Evolutionary conservation across 306 rosid genomes (phyloP).

Genomic region (Vigna radiata): DNA sequence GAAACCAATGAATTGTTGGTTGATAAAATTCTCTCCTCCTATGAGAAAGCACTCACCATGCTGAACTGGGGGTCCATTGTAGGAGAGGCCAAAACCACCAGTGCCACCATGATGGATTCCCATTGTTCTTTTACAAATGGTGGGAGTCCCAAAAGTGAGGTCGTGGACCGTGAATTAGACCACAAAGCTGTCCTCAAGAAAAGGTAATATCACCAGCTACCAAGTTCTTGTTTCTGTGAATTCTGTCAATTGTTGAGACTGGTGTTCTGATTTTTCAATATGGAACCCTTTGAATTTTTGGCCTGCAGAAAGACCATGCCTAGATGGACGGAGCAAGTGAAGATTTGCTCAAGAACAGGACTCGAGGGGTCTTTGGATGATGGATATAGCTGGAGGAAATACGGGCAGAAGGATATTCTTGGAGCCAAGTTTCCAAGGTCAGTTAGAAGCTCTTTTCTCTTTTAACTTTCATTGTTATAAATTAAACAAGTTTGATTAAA

Average conservation of each 20-base stretch:
- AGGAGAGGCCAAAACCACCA: slow-evolving; percentile 39
- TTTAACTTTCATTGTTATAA: neutral
- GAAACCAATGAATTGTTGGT: slow-evolving; percentile 53
- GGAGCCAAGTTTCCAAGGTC: slow-evolving; percentile 82
- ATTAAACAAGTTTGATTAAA: slow-evolving; percentile 2
- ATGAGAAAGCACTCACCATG: slow-evolving; percentile 62
- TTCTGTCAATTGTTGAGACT: slow-evolving; percentile 1
- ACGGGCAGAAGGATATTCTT: slow-evolving; percentile 85
- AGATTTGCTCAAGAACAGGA: slow-evolving; percentile 55
- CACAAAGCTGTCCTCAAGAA: slow-evolving; percentile 61
- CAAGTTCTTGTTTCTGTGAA: slow-evolving; percentile 1
- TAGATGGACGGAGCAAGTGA: slow-evolving; percentile 68
- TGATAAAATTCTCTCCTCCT: slow-evolving; percentile 58
- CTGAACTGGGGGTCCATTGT: slow-evolving; percentile 39
- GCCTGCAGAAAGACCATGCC: slow-evolving; percentile 65
- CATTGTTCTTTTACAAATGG: slow-evolving; percentile 47
- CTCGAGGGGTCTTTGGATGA: slow-evolving; percentile 64
- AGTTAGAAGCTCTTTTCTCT: slow-evolving; percentile 29
- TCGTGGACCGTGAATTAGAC: slow-evolving; percentile 46
- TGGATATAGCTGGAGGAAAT: slow-evolving; percentile 88
- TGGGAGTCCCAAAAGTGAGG: slow-evolving; percentile 52
- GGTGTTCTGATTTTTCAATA: slow-evolving; percentile 6
- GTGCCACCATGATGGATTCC: slow-evolving; percentile 45
- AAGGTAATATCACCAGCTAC: slow-evolving; percentile 52
- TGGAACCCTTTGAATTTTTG: slow-evolving; percentile 33